These are phyloP conservation scores for Arthrobotrys musiformis DNA, from an alignment of 2,329 filamentous ascomycete species.

Conservation along the genomic window DNA sequence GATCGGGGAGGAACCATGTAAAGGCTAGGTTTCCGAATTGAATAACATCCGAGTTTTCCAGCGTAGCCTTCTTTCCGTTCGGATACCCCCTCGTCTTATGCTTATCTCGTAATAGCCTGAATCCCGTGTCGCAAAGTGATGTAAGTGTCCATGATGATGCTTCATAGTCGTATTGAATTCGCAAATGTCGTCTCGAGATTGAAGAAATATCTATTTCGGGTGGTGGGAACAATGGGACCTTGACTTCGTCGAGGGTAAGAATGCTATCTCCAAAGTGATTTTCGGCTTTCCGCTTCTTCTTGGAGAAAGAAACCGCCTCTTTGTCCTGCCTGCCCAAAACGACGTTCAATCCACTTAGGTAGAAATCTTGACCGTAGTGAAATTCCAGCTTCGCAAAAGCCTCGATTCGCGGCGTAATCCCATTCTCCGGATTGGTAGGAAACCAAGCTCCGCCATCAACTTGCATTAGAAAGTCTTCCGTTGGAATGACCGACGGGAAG, in stretches of 20 bases:
- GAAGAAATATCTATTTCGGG: constrained; percentile 11
- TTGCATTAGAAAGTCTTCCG: constrained; percentile 15
- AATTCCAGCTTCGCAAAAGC: constrained; percentile 59
- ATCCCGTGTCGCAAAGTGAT: constrained; percentile 34
- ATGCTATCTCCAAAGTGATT: neutral
- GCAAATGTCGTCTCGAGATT: constrained; percentile 34
- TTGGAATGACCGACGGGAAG: neutral
- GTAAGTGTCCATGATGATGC: constrained; percentile 26
- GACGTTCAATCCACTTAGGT: constrained; percentile 57
- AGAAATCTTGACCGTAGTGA: constrained; percentile 59
- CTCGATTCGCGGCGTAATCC: constrained; percentile 51
- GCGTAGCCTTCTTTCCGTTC: constrained; percentile 8
- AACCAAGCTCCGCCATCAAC: constrained; percentile 58
- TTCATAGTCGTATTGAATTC: constrained; percentile 44
- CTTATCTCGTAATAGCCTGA: constrained; percentile 11
- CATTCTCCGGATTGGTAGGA: constrained; percentile 20
- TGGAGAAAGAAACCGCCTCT: neutral
- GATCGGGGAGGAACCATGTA: constrained; percentile 56
- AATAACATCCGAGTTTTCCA: constrained; percentile 23
- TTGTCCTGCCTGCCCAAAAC: constrained; percentile 58
- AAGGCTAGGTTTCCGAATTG: constrained; percentile 48
- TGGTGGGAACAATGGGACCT: constrained; percentile 27
- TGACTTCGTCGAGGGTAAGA: constrained; percentile 22
- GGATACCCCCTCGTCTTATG: constrained; percentile 31
- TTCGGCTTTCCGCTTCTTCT: constrained; percentile 16